Conservation (phyloP, 148 eudicot species). For the Rhododendron williamsianum region DNA sequence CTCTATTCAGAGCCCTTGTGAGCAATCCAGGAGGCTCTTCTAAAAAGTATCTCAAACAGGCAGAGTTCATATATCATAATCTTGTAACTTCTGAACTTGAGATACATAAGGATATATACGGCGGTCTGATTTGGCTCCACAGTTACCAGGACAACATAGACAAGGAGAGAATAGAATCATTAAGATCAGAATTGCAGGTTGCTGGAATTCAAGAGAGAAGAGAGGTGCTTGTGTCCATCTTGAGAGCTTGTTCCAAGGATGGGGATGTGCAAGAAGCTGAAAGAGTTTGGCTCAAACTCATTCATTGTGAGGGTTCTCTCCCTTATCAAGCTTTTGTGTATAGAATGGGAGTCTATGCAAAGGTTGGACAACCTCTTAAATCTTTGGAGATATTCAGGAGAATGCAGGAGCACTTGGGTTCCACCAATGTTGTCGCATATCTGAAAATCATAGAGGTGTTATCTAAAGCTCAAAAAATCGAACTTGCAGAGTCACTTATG, state of each 20-base stretch:
- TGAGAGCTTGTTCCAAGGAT: conserved; percentile 79
- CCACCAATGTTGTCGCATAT: conserved; percentile 44
- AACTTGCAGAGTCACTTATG: conserved; percentile 72
- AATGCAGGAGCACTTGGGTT: conserved; percentile 44
- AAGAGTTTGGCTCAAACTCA: conserved; percentile 62
- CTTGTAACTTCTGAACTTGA: conserved; percentile 50
- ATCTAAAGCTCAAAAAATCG: conserved; percentile 55
- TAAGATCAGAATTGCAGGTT: conserved; percentile 60
- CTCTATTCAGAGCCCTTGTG: conserved; percentile 74
- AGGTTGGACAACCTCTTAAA: conserved; percentile 41
- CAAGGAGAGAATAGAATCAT: conserved; percentile 49
- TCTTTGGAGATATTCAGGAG: conserved; percentile 62
- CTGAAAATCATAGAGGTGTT: conserved; percentile 69
- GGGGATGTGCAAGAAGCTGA: conserved; percentile 78
- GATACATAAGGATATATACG: conserved; percentile 70
- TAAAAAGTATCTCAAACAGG: conserved; percentile 71
- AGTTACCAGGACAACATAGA: conserved; percentile 84
- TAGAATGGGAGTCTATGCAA: conserved; percentile 74
- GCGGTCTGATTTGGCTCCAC: conserved; percentile 92
- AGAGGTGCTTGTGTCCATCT: conserved; percentile 70
- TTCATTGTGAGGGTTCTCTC: conserved; percentile 27
- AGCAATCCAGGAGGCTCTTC: conserved; percentile 45
- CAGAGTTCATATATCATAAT: conserved; percentile 82
- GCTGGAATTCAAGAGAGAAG: conserved; percentile 50
- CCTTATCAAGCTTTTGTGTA: conserved; percentile 79